These are phyloP conservation scores for Alternaria sp. DNA, from an alignment of 2,329 filamentous ascomycete genomes.

Conservation along the genomic window DNA sequence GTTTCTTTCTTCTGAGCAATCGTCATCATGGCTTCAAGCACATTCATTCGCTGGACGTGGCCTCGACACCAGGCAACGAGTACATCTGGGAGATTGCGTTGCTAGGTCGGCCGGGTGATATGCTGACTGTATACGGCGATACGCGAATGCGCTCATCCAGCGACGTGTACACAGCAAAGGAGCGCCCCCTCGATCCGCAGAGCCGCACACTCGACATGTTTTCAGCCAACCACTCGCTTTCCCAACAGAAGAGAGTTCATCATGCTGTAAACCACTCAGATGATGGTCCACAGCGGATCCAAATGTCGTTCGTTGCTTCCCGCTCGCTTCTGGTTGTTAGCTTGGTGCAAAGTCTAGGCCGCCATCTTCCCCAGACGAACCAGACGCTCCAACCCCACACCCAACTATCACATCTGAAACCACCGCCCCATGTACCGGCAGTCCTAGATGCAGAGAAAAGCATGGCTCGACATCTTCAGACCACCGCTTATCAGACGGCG, in stretches of 20 bases:
- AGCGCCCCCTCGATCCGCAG: constrained; percentile 20
- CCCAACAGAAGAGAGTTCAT: constrained; percentile 23
- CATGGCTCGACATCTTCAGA: constrained; percentile 1
- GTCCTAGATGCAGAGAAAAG: constrained; percentile 21
- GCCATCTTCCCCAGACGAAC: constrained; percentile 28
- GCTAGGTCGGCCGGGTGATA: constrained; percentile 18
- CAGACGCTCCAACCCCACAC: constrained; percentile 23
- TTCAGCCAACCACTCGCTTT: constrained; percentile 17
- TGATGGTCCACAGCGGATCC: constrained; percentile 4
- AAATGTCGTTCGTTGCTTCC: constrained; percentile 20
- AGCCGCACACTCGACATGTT: constrained; percentile 17
- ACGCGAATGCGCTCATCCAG: constrained; percentile 8
- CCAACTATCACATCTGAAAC: constrained; percentile 24
- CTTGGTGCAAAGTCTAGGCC: constrained; percentile 13
- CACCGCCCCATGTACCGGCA: constrained; percentile 12
- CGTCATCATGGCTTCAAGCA: constrained; percentile 9
- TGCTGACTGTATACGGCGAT: constrained; percentile 1
- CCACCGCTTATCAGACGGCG: background rate
- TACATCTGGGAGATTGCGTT: constrained; percentile 17
- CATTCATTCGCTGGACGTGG: constrained; percentile 18
- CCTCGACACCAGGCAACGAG: constrained; percentile 9
- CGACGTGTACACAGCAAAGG: constrained; percentile 5
- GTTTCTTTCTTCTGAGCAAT: constrained; percentile 12
- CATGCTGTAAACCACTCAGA: constrained; percentile 19
- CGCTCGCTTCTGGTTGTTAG: constrained; percentile 19